Conservation (phyloP, 2,329 filamentous ascomycete species). For the Botryotinia calthae region DNA sequence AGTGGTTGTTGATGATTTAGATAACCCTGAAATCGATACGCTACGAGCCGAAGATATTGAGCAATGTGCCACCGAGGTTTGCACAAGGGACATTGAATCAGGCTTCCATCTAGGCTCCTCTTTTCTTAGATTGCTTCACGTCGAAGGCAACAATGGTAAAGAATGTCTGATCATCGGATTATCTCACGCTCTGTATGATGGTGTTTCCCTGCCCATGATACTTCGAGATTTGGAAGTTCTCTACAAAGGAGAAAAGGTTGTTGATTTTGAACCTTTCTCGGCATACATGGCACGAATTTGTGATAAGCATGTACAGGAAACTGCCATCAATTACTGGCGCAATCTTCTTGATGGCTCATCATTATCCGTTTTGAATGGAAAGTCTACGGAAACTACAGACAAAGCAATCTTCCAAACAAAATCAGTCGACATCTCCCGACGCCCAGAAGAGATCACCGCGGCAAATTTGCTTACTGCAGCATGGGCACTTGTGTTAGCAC, state of each 20-base stretch:
- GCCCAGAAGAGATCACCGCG: constrained; percentile 41
- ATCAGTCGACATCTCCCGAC: constrained; percentile 30
- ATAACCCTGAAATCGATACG: constrained; percentile 34
- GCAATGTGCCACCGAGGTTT: constrained; percentile 37
- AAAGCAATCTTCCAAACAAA: constrained; percentile 39
- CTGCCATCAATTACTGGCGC: constrained; percentile 45
- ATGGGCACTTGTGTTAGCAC: constrained; percentile 45
- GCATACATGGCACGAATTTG: constrained; percentile 38
- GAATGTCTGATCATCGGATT: constrained; percentile 44
- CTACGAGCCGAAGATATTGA: constrained; percentile 36
- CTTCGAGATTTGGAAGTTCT: constrained; percentile 28
- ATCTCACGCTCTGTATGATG: constrained; percentile 61
- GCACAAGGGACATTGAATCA: constrained; percentile 39
- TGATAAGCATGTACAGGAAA: constrained; percentile 34
- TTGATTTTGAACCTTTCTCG: constrained; percentile 41
- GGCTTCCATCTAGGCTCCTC: constrained; percentile 42
- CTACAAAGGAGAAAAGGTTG: constrained; percentile 40
- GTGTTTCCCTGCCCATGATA: constrained; percentile 53
- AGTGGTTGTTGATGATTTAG: constrained; percentile 40
- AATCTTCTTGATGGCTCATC: constrained; percentile 41
- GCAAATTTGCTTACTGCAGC: constrained; percentile 45
- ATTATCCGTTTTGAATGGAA: constrained; percentile 22
- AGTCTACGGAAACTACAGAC: constrained; percentile 24
- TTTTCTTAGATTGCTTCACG: constrained; percentile 38
- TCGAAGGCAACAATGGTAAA: constrained; percentile 29